Base-by-base conservation (phyloP, 768 basidiomycete species). In the Astraeus odoratus region DNA sequence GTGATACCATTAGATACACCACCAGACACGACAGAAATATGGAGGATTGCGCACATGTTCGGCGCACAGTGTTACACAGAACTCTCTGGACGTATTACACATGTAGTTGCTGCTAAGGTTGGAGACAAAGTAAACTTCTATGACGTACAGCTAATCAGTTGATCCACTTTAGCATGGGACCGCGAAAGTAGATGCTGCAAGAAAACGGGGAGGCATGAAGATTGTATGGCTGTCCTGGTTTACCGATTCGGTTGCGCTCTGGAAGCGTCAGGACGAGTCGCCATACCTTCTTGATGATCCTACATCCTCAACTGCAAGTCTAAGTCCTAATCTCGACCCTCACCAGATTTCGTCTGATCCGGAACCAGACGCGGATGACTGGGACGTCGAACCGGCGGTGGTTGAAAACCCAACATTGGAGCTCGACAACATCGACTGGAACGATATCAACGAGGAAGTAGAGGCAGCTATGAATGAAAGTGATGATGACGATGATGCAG, bases 181-280 rank as follows among this genome's bases (percentile, higher is more conserved):
- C 0, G 83, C 85, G 52, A 99, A 99, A 67, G 92, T 95, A 1
- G 84, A 92, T 58, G 70, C 75, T 43, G 92, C 93, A 1, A 77
- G 84, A 33, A 77, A 77, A 57, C 77, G 78, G n/a, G 80, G 83
- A 5, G 78, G 77, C 19, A 79, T 88, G 58, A 81, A 84, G 59
- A 80, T 97, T 49, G 91, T 98, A 16, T 88, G 87, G 80, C 65
- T 86, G 7, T 71, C 77, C 8, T 99, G 95, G 95, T 86, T 98
- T 57, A 81, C 78, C 25, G 87, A 94, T 60, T 91, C 85, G 9
- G 69, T 94, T 46, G 83, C 87, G n/a, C 69, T 83, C n/a, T 97
- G 95, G 92, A 67, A 67, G 43, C 78, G 79, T 44, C 83, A 86
- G 57, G 81, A 86, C 51, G 95, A 96, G 66, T 71, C 68, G 1